Evolutionary conservation across 306 rosid genomes (phyloP).

Genomic region (Astragalus membranaceus): DNA sequence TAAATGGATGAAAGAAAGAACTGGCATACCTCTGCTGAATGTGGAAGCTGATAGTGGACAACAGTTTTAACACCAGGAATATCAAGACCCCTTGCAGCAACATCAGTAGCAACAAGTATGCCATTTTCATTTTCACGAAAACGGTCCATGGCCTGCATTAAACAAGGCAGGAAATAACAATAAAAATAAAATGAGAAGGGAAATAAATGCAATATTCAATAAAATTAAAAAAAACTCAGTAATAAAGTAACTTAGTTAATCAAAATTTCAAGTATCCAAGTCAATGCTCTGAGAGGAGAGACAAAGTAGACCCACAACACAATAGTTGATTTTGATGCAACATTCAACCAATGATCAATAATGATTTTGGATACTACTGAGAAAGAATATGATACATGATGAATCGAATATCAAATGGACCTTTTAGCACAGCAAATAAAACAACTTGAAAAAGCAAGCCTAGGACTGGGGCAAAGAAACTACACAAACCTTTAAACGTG

Average conservation of each 20-base stretch:
- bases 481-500: slow-evolving; percentile 70
- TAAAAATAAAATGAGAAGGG: not conserved
- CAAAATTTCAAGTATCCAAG: not conserved
- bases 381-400: not conserved
- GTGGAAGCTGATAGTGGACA: slow-evolving; percentile 99
- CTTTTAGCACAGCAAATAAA: not conserved
- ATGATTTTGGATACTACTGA: not conserved
- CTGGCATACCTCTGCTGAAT: slow-evolving; percentile 77
- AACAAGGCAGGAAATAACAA: slow-evolving; percentile 1
- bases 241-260: not conserved
- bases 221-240: not conserved
- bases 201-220: not conserved
- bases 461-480: slow-evolving; percentile 1
- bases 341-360: not conserved
- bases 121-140: slow-evolving; percentile 71
- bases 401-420: not conserved
- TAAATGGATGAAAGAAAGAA: slow-evolving; percentile 20
- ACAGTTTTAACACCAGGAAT: slow-evolving; percentile 85
- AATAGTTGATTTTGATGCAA: not conserved
- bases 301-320: not conserved
- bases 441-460: slow-evolving; percentile 6
- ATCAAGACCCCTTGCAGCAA: slow-evolving; percentile 95
- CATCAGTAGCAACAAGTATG: slow-evolving; percentile 87
- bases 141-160: slow-evolving; percentile 70
- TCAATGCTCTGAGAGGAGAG: not conserved